phyloP scores from a whole-genome alignment of 148 eudicot genomes.

The Selenicereus undatus region DNA sequence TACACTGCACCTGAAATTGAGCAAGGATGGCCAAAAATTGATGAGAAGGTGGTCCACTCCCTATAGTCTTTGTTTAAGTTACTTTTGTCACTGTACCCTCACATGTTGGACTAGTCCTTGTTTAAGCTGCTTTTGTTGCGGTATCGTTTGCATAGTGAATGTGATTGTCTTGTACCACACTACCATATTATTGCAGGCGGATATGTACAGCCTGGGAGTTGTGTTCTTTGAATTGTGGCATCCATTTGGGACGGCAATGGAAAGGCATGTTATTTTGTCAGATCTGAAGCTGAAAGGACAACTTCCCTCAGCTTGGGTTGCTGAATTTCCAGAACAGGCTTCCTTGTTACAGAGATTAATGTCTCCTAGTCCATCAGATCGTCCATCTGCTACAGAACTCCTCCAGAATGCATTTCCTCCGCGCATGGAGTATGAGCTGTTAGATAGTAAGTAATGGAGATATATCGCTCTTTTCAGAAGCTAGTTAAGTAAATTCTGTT shows the following conservation, averaged over 20 bases:
- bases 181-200: constrained; percentile 55
- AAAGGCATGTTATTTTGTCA: constrained; percentile 79
- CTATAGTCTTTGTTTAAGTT: constrained; percentile 6
- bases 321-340: constrained; percentile 87
- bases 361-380: constrained; percentile 87
- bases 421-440: constrained; percentile 79
- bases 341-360: constrained; percentile 56
- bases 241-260: constrained; percentile 96
- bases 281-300: constrained; percentile 81
- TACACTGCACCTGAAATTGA: constrained; percentile 99
- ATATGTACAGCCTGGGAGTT: constrained; percentile 93
- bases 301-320: constrained; percentile 72
- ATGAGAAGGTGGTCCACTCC: constrained; percentile 66
- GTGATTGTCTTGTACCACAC: constrained; percentile 12
- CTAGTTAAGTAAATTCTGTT: not conserved
- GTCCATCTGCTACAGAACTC: constrained; percentile 91
- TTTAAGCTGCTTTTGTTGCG: not conserved
- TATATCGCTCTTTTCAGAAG: not conserved
- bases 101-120: constrained; percentile 7
- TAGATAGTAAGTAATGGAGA: constrained; percentile 67
- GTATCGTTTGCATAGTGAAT: constrained; percentile 11
- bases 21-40: constrained; percentile 96
- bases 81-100: not conserved
- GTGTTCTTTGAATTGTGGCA: constrained; percentile 95
- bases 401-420: constrained; percentile 92